phyloP scores from a whole-genome alignment of 2,329 filamentous ascomycete genomes.

The Xylariales sp. region DNA sequence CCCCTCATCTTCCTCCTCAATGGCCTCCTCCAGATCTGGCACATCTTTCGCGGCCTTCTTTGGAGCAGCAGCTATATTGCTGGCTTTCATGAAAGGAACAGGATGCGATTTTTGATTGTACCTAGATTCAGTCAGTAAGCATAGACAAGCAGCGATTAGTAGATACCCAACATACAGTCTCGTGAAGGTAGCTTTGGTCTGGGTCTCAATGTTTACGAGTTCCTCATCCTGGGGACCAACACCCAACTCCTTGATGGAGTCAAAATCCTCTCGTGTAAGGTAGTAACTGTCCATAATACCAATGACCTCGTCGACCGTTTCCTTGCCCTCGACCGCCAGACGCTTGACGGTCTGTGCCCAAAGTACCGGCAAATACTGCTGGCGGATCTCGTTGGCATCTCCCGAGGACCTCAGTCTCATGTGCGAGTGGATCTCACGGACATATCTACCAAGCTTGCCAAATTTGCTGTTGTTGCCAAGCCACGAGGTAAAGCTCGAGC shows the following conservation, averaged over 20 bases:
- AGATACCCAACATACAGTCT: constrained; percentile 59
- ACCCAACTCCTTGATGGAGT: constrained; percentile 85
- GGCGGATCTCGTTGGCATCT: constrained; percentile 87
- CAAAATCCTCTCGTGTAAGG: constrained; percentile 90
- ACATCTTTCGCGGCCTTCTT: constrained; percentile 70
- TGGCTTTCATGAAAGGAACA: constrained; percentile 93
- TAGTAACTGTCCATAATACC: constrained; percentile 97
- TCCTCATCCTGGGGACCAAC: constrained; percentile 79
- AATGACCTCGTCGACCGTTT: constrained; percentile 77
- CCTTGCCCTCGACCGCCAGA: constrained; percentile 74
- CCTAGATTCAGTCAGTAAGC: constrained; percentile 36
- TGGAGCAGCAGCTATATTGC: constrained; percentile 63
- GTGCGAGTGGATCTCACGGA: constrained; percentile 94
- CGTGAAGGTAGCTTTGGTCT: constrained; percentile 87
- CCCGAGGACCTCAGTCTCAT: constrained; percentile 90
- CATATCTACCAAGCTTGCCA: constrained; percentile 69
- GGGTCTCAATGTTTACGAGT: constrained; percentile 70
- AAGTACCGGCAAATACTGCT: constrained; percentile 86
- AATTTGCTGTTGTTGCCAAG: constrained; percentile 91
- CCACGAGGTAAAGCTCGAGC: constrained; percentile 82
- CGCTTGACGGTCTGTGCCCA: constrained; percentile 76
- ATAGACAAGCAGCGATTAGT: too few species aligned
- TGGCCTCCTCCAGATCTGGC: constrained; percentile 92
- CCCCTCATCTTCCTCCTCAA: constrained; percentile 85
- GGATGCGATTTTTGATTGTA: constrained; percentile 87